Evolutionary conservation across 2,329 filamentous ascomycete species (phyloP).

Genomic region (Aaosphaeria pasadenensis): DNA sequence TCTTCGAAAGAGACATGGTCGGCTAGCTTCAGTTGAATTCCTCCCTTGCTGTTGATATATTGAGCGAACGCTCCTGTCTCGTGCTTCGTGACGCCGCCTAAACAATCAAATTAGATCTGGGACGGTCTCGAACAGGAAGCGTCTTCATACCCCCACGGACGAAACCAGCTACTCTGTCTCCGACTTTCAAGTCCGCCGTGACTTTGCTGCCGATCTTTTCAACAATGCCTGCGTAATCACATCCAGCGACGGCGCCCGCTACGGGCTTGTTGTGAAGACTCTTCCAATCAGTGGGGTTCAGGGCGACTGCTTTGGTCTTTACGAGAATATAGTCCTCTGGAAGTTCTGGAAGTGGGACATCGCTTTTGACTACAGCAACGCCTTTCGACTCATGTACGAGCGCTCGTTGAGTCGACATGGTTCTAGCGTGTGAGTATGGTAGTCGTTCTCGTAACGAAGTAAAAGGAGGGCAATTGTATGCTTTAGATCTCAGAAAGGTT

Average conservation of each 20-base stretch:
- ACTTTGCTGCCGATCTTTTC: constrained; percentile 51
- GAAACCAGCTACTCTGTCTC: constrained; percentile 54
- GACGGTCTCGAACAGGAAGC: not conserved
- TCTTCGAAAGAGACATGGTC: constrained; percentile 50
- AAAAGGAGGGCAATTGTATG: no score
- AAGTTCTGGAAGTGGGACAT: constrained; percentile 26
- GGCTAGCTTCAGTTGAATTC: constrained; percentile 47
- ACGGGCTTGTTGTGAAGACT: constrained; percentile 13
- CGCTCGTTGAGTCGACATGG: constrained; percentile 31
- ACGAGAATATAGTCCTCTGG: constrained; percentile 48
- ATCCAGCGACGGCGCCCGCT: constrained; percentile 49
- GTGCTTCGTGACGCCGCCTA: constrained; percentile 16
- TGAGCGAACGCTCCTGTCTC: constrained; percentile 56
- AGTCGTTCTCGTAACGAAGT: no score
- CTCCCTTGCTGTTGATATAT: constrained; percentile 51
- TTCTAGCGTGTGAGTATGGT: not conserved
- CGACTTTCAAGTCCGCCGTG: constrained; percentile 45
- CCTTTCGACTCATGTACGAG: constrained; percentile 25
- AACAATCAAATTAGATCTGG: constrained; percentile 14
- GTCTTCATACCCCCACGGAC: constrained; percentile 45
- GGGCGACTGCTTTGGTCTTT: constrained; percentile 51
- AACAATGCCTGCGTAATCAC: constrained; percentile 55
- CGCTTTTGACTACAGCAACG: constrained; percentile 17
- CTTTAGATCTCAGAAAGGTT: no score
- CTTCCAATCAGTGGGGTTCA: constrained; percentile 60